Evolutionary conservation across 495 filamentous ascomycete genomes (phyloP), one percentile per base, ranked within the genome.

Genomic region (Acidomyces sp.): DNA sequence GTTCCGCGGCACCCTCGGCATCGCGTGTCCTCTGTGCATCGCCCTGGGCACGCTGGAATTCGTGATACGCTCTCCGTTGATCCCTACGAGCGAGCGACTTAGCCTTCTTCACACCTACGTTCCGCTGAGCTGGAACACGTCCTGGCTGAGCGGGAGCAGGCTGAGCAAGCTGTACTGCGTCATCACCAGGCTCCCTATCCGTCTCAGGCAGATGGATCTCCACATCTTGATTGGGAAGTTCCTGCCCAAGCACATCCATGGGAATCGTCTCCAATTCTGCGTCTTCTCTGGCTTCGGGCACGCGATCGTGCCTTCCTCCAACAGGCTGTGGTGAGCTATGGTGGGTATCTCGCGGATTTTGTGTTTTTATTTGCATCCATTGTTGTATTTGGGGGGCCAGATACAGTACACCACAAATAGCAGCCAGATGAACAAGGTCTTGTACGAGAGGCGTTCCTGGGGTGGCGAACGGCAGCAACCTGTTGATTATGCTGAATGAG

Each of bases 1-100:
- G 56, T 37, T 60, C 65, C 6, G 52, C 59, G 17, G 47, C 38
- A 0, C 41, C 62, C 10, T 51, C 56, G 0, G 52, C 58, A 17
- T 62, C 60, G 0, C 37, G 37, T 20, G 49, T 50, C 1, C 62
- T 55, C 37, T 62, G 57, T 0, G 51, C 53, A 6, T 62, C 61
- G 10, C 56, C 62, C 45, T 65, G 59, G 13, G 60, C 55, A 1
- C 57, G 62, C 29, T 56, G 47, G 42, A 69, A 68, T 41, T 69
- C 67, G 46, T 66, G 54, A 51, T 69, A 68, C 7, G 65, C 66
- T 19, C 67, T 57, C 16, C 61, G 61, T 37, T 68, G 67, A 34
- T 70, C 67, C 21, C 57, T 52, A 17, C 60, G 61, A 4, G 64
- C 62, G 21, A 70, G 54, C 7, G 66, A 65, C 32, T 58, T 59